Evolutionary conservation across 1,284 basidiomycete genomes (phyloP), one percentile per base, ranked within the genome.

Genomic region (Ganoderma resinaceum): DNA sequence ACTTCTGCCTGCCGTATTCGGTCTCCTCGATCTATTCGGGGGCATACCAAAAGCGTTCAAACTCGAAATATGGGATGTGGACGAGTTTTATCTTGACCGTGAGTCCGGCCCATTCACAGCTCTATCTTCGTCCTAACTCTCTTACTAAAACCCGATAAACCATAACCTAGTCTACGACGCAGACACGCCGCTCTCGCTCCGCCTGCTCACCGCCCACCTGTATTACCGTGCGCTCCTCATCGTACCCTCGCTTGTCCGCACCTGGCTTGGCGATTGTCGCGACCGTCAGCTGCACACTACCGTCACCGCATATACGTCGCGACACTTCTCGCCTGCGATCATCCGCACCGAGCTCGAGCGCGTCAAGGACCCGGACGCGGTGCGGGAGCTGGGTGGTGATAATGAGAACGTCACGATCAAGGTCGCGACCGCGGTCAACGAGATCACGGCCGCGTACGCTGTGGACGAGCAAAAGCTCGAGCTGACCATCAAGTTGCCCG

Each of bases 391-490:
- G 4, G 86, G 86, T 0, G 94, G 96, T 74, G 96, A 98, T 73
- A 92, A 91, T 61, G 96, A 98, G 74, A 92, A 91, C 62, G 83
- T 99, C 70, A 86, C 85, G 7, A 84, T 99, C 80, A 96, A 92
- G 77, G 92, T 96, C 33, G 86, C 85, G 33, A 79, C 76, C 31
- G 85, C 87, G 0, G 88, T 91, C 29, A 91, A 91, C 72, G 94
- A 97, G 76, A 91, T 96, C 42, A 87, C 87, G 1, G 94, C 91
- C 8, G 86, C 87, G 3, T 99, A 98, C 77, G 85, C 89, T 9
- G 92, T 99, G 0, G 98, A 99, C 79, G 98, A 99, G 71, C 94
- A 99, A 77, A 89, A 92, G 53, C 89, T 99, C 77, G 97, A 99
- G 82, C 91, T 99, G 66, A 91, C 89, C 26, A 84, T 99, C 71